Conservation (phyloP, 2,329 filamentous ascomycete species). For the Colletotrichum sp. region DNA sequence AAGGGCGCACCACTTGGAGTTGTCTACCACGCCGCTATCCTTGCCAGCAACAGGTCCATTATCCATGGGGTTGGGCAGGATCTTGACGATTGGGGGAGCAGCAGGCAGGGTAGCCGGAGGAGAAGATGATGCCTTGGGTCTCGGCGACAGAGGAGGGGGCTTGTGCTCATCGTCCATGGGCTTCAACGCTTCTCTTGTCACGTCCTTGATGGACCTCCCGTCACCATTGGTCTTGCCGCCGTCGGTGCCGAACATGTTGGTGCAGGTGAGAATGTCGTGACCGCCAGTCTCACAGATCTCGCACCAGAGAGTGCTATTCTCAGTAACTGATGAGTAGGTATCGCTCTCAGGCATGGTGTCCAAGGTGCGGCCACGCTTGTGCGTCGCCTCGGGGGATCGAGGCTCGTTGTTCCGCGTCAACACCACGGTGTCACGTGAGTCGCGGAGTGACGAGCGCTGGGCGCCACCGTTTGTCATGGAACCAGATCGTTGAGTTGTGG, state of each 20-base stretch:
- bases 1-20: constrained; percentile 93
- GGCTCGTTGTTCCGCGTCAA: constrained; percentile 57
- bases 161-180: constrained; percentile 46
- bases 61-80: constrained; percentile 67
- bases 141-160: constrained; percentile 62
- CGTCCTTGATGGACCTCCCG: constrained; percentile 37
- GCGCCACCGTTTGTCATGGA: constrained; percentile 46
- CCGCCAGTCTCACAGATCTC: constrained; percentile 93
- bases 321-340: constrained; percentile 71
- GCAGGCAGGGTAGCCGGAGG: constrained; percentile 25
- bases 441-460: constrained; percentile 64
- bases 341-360: constrained; percentile 77
- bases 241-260: constrained; percentile 77
- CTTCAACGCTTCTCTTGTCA: constrained; percentile 42
- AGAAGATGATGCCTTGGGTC: constrained; percentile 42
- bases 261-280: constrained; percentile 94
- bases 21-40: constrained; percentile 78
- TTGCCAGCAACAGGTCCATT: constrained; percentile 77
- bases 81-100: constrained; percentile 46
- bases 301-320: constrained; percentile 82
- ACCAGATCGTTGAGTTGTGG: background rate
- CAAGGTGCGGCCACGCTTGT: constrained; percentile 60
- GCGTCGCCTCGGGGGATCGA: constrained; percentile 50
- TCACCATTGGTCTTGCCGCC: constrained; percentile 37
- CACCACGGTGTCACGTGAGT: constrained; percentile 70